These are phyloP conservation scores for Kwoniella botswanensis DNA, from an alignment of 768 basidiomycete genomes.

Conservation along the genomic window DNA sequence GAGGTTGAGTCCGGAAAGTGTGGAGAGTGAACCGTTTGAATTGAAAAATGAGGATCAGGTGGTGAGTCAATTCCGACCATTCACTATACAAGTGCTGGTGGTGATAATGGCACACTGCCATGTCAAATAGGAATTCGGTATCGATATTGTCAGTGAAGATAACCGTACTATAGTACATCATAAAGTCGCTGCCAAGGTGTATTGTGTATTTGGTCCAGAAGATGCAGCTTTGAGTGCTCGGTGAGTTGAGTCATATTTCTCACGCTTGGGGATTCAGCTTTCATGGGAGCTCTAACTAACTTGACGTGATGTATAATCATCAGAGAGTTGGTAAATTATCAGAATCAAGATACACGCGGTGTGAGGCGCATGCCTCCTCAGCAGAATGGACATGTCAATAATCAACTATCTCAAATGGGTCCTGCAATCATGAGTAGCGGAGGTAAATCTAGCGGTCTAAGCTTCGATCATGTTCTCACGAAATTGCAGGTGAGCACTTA, in stretches of 20 bases:
- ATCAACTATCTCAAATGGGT: slow-evolving; percentile 24
- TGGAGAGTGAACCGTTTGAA: slow-evolving; percentile 90
- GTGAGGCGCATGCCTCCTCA: slow-evolving; percentile 20
- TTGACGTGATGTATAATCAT: neutral
- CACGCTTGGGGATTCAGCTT: neutral
- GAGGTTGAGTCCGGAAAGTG: slow-evolving; percentile 82
- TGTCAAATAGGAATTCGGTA: slow-evolving; percentile 87
- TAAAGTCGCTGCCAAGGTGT: slow-evolving; percentile 93
- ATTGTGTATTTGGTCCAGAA: slow-evolving; percentile 83
- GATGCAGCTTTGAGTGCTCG: slow-evolving; percentile 64
- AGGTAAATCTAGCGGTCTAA: slow-evolving; percentile 73
- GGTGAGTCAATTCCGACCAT: slow-evolving; percentile 63
- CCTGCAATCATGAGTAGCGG: slow-evolving; percentile 58
- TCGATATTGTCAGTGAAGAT: slow-evolving; percentile 98
- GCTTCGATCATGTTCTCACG: slow-evolving; percentile 88
- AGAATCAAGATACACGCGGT: slow-evolving; percentile 43
- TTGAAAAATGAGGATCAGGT: slow-evolving; percentile 95
- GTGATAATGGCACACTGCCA: neutral
- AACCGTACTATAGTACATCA: slow-evolving; percentile 98
- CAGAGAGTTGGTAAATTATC: slow-evolving; percentile 51
- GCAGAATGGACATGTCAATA: slow-evolving; percentile 20
- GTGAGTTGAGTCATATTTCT: slow-evolving; percentile 25
- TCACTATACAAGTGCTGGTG: no score
- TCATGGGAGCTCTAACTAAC: neutral
- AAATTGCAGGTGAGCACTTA: slow-evolving; percentile 81